Evolutionary conservation across 257 asterid species (phyloP).

Genomic region (Solanum tarijense): DNA sequence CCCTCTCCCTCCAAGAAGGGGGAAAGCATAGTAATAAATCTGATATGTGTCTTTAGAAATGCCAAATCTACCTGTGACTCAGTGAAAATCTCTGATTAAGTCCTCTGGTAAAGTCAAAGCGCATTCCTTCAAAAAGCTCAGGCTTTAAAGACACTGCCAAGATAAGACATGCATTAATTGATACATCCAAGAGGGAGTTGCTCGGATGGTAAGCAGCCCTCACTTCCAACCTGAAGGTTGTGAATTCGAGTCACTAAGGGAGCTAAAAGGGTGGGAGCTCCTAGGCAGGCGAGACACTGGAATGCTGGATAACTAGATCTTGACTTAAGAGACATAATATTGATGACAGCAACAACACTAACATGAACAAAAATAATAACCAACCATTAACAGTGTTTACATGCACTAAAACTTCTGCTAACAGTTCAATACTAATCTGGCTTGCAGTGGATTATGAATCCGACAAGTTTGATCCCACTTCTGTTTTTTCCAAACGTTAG

Average conservation of each 20-base stretch:
- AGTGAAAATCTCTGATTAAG: constrained; percentile 82
- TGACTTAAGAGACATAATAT: not conserved
- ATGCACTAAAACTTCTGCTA: not conserved
- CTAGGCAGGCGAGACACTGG: not conserved
- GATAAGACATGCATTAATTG: not conserved
- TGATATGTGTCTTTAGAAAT: not conserved
- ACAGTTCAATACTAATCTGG: not conserved
- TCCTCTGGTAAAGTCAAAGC: constrained; percentile 88
- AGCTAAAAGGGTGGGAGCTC: not conserved
- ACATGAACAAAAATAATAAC: not conserved
- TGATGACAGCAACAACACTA: not conserved
- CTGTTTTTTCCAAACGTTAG: not conserved
- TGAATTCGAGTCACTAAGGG: not conserved
- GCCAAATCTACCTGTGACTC: constrained; percentile 70
- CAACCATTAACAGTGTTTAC: not conserved
- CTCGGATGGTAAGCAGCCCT: not conserved
- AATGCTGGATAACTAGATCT: not conserved
- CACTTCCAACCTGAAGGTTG: not conserved
- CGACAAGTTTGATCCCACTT: not conserved
- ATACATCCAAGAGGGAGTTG: not conserved
- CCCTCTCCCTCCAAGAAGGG: not conserved
- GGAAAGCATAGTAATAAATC: not conserved
- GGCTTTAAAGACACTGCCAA: constrained; percentile 97
- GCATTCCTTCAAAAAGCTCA: constrained; percentile 94
- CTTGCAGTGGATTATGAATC: not conserved